Base-by-base conservation (phyloP, 2,329 filamentous ascomycete species). In the Mycocentrospora acerina region DNA sequence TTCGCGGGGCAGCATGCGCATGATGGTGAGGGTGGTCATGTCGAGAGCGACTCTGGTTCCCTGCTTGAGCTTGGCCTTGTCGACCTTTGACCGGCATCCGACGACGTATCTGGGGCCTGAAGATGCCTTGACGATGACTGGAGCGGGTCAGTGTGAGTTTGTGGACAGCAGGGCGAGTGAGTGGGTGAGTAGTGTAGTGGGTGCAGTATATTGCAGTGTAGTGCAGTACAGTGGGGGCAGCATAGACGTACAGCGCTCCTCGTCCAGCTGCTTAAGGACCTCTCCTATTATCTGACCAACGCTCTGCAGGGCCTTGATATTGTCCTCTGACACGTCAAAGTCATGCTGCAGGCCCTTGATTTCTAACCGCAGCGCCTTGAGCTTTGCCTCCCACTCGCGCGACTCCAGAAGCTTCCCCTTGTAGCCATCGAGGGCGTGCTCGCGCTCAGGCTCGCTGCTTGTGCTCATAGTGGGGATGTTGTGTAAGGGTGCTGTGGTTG, bases 251-350 rank as follows among this genome's bases (percentile, higher is more conserved):
- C 91, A 98, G 84, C 93, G 80, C 78, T 98, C 94, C 62, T 98
- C 93, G 66, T 98, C 93, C 51, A 98, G 80, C 76, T 98, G 94
- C 77, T 98, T 98, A 64, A 98, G 75, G 46, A 98, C 94, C 73
- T 98, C 93, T 60, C 93, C 93, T 70, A 98, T 97, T 71, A 98
- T 98, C 75, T 98, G 93, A 34, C 93, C 93, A 38, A 98, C 93
- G 70, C 93, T 97, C 76, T 98, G 93, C 63, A 98, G 76, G 54
- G 93, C 93, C 78, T 98, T 98, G 78, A 98, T 97, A 75, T 97
- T 97, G 55, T 98, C 94, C 69, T 98, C 93, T 37, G 93, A 97
- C 55, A 91, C 83, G 69, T 98, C 91, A 64, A 90, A 98, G 60
- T 97, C 90, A 65, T 87, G 90, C 68, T 95, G 89, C 38, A 97